Base-by-base conservation (phyloP, 306 rosid species). In the Clitoria ternatea region DNA sequence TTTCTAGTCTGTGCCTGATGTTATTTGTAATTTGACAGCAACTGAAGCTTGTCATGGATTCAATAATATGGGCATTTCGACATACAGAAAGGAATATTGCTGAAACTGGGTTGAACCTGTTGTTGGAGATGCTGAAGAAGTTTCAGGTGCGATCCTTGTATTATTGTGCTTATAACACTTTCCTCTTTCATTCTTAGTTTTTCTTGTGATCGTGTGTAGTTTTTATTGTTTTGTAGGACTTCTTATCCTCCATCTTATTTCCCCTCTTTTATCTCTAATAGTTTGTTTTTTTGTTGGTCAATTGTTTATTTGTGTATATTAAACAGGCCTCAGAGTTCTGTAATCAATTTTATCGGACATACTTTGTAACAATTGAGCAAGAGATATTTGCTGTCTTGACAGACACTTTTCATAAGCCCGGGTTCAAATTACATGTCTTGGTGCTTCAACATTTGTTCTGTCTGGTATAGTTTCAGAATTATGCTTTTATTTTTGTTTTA, bases 81-180 rank as follows among this genome's bases (percentile, higher is more conserved):
- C 99, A 94, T 83, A 91, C 99, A 0, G 97, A 94, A 78, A 94
- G 99, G 63, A 94, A 94, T 64, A 94, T 94, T 50, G 99, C 97
- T 59, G 97, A 89, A 85, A 91, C 93, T 69, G 96, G 97, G 76
- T 72, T 91, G 67, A 89, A 85, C 70, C 83, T 92, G n/a, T 77
- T 92, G 67, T 71, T 92, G 66, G 93, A 92, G 77, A 85, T 92
- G 94, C 81, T 87, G 75, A 92, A 82, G 74, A 92, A 92, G 78
- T 92, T 92, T 81, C 96, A 92, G 96, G 97, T 89, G 68, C 49
- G 82, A 5, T 35, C 40, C 43, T 48, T 20, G 37, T 37, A 11
- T 66, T 56, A 26, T 20, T 36, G 53, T 40, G 20, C 15, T 47
- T 27, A 61, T 49, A 3, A 15, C 11, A 36, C 56, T 44, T 29